phyloP scores from a whole-genome alignment of 306 rosid genomes.

The Arachis hypogaea region DNA sequence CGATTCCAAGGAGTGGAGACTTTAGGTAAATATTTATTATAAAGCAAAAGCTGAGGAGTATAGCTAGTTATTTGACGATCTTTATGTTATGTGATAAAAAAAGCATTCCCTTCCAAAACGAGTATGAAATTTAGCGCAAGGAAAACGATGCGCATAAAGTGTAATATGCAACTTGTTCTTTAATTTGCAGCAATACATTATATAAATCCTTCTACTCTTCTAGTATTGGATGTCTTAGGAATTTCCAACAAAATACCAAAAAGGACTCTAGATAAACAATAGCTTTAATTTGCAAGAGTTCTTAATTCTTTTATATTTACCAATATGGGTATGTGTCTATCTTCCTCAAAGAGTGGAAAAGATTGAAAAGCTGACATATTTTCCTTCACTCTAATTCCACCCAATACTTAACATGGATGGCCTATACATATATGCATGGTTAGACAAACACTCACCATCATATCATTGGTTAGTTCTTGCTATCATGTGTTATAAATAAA shows the following conservation, averaged over 20 bases:
- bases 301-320: neutral
- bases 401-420: neutral
- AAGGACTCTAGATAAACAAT: neutral
- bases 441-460: neutral
- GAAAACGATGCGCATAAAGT: neutral
- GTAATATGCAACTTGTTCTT: neutral
- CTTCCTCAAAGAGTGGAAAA: neutral
- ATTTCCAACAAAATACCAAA: neutral
- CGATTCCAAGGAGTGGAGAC: no score
- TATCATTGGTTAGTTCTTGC: neutral
- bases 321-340: neutral
- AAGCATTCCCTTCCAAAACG: no score
- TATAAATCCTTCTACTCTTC: neutral
- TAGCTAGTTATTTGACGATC: no score
- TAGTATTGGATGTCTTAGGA: neutral
- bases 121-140: no score
- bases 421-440: neutral
- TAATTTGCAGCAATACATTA: neutral
- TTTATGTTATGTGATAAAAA: no score
- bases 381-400: neutral
- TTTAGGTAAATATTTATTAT: no score
- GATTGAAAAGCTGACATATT: neutral
- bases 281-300: neutral
- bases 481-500: neutral
- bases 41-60: no score